A percentile compares a stretch with the other conserved stretches of the same genome.
Conservation (phyloP, 768 basidiomycete species). For the Hypsizygus marmoreus region DNA sequence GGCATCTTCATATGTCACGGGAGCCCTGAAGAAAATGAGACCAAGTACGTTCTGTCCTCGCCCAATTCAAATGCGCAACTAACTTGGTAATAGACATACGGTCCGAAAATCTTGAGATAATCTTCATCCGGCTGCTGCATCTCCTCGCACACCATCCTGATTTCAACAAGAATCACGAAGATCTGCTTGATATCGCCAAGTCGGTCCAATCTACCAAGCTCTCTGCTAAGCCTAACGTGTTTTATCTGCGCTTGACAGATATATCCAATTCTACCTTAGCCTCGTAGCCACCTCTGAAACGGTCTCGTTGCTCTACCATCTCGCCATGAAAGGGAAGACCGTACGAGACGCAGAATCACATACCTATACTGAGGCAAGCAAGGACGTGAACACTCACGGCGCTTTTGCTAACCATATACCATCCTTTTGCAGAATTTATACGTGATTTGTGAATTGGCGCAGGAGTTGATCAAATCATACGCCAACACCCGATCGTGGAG, state of each 20-base stretch:
- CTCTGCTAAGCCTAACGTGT: constrained; percentile 6
- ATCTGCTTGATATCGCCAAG: constrained; percentile 80
- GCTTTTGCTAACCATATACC: constrained; percentile 1
- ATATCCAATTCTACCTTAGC: constrained; percentile 87
- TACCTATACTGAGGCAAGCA: constrained; percentile 64
- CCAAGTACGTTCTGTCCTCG: constrained; percentile 36
- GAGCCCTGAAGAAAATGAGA: constrained; percentile 46
- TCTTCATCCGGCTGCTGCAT: constrained; percentile 85
- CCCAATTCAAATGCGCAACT: background rate
- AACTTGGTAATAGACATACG: constrained; percentile 42
- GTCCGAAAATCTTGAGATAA: constrained; percentile 73
- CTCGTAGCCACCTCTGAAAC: constrained; percentile 79
- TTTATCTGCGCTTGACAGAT: constrained; percentile 46
- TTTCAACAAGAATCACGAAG: constrained; percentile 67
- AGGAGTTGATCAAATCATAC: constrained; percentile 78
- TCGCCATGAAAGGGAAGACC: constrained; percentile 83
- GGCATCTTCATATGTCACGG: constrained; percentile 60
- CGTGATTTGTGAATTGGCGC: constrained; percentile 83
- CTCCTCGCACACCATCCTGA: constrained; percentile 95
- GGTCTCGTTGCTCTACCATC: constrained; percentile 77
- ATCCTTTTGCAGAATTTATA: constrained; percentile 72
- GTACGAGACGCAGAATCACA: constrained; percentile 78
- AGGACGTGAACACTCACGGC: background rate
- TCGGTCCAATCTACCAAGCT: constrained; percentile 35
- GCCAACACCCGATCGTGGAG: constrained; percentile 71